Conservation (phyloP, 371 early-diverging fungal species). For the Apophysomyces elegans region DNA sequence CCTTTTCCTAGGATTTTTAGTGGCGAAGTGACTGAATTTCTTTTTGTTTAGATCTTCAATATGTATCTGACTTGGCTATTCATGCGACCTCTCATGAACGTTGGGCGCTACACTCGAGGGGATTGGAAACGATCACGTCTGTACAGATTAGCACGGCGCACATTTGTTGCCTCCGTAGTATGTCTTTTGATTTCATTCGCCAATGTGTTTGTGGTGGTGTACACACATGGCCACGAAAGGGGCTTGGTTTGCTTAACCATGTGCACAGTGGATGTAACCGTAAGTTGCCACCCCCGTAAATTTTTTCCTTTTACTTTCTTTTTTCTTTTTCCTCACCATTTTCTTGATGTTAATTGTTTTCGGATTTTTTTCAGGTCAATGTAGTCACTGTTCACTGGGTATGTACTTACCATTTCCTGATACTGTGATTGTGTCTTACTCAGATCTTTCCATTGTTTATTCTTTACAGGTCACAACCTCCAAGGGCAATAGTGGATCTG, state of each 20-base stretch:
- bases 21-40: constrained; percentile 6
- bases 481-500: not conserved
- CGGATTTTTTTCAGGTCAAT: constrained; percentile 37
- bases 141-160: constrained; percentile 51
- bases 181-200: constrained; percentile 53
- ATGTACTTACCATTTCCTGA: too few species aligned
- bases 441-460: too few species aligned
- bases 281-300: constrained; percentile 16
- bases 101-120: constrained; percentile 35
- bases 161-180: constrained; percentile 51
- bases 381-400: constrained; percentile 60
- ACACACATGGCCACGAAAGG: constrained; percentile 52
- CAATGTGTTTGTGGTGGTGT: constrained; percentile 52
- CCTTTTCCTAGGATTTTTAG: too few species aligned
- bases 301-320: not conserved
- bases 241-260: constrained; percentile 57
- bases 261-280: constrained; percentile 62
- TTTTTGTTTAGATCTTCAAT: constrained; percentile 39
- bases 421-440: too few species aligned
- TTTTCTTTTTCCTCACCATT: not conserved
- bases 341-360: too few species aligned
- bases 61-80: constrained; percentile 56
- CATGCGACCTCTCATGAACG: constrained; percentile 45
- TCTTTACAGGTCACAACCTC: constrained; percentile 30
- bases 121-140: constrained; percentile 53